Evolutionary conservation across 305 asterid species (phyloP).

Genomic region (Fraxinus baroniana): DNA sequence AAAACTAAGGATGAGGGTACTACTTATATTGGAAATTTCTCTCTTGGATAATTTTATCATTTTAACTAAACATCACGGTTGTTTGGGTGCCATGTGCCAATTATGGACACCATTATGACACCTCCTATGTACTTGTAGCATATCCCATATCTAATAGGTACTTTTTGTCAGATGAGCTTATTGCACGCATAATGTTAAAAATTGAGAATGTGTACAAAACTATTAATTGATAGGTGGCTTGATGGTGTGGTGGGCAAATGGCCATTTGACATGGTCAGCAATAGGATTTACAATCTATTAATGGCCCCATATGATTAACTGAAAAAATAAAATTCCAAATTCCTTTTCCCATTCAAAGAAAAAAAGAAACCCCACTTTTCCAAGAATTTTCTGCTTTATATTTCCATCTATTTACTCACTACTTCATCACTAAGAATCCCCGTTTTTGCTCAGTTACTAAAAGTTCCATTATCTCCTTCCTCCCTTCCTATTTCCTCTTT

Average conservation of each 20-base stretch:
- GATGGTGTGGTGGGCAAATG: neutral
- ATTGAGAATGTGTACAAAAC: neutral
- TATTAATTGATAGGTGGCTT: neutral
- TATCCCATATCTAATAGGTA: too few relatives aligned
- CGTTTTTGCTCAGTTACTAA: too few relatives aligned
- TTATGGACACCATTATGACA: too few relatives aligned
- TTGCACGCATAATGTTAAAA: neutral
- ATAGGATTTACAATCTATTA: neutral
- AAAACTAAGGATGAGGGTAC: too few relatives aligned
- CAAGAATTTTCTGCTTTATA: too few relatives aligned
- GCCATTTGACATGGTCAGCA: conserved; percentile 13
- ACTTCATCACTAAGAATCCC: too few relatives aligned
- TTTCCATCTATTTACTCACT: too few relatives aligned
- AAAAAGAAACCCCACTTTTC: neutral
- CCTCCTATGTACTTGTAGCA: too few relatives aligned
- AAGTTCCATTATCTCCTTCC: too few relatives aligned
- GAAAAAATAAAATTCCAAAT: neutral
- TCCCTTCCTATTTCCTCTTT: too few relatives aligned
- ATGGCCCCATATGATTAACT: neutral
- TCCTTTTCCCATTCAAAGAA: neutral
- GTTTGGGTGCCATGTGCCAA: too few relatives aligned
- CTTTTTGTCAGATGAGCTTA: neutral
- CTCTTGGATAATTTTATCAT: neutral
- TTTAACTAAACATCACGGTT: neutral
- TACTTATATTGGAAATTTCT: too few relatives aligned